These are phyloP conservation scores for Vigna reflexopilosa DNA, from an alignment of 306 rosid species.

Conservation along the genomic window DNA sequence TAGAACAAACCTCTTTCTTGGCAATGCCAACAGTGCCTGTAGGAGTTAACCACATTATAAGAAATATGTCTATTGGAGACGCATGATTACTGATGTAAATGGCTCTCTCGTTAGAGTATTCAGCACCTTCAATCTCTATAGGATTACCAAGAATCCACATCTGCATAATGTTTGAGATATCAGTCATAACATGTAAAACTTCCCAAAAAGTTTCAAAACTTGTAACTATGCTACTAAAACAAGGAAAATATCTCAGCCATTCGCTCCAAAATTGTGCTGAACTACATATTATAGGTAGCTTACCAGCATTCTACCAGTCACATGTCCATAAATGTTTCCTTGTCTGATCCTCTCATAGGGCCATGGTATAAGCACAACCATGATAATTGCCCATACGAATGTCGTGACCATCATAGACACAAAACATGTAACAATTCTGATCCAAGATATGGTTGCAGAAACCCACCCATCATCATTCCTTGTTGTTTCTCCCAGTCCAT, in stretches of 20 bases:
- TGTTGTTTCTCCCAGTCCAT: slow-evolving; percentile 30
- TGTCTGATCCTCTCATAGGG: slow-evolving; percentile 65
- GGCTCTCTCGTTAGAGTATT: slow-evolving; percentile 59
- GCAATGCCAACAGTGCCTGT: slow-evolving; percentile 73
- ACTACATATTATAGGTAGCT: slow-evolving; percentile 7
- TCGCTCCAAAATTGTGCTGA: no score
- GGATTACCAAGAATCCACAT: slow-evolving; percentile 78
- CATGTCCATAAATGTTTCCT: slow-evolving; percentile 76
- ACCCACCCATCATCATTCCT: slow-evolving; percentile 57
- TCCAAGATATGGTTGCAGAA: slow-evolving; percentile 53
- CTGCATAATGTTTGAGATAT: slow-evolving; percentile 48
- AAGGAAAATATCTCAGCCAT: no score
- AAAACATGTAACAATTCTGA: slow-evolving; percentile 62
- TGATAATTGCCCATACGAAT: slow-evolving; percentile 61
- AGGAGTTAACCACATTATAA: slow-evolving; percentile 70
- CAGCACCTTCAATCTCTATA: slow-evolving; percentile 64
- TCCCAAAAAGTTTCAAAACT: not conserved
- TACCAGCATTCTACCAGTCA: slow-evolving; percentile 75
- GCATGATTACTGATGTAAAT: slow-evolving; percentile 73
- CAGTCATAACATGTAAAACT: slow-evolving; percentile 33
- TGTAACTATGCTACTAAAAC: not conserved
- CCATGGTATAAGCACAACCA: slow-evolving; percentile 69
- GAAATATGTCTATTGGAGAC: slow-evolving; percentile 68
- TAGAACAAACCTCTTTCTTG: slow-evolving; percentile 62
- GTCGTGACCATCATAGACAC: slow-evolving; percentile 65